Base-by-base conservation (phyloP, 2,329 filamentous ascomycete species). In the Penicillium freii region DNA sequence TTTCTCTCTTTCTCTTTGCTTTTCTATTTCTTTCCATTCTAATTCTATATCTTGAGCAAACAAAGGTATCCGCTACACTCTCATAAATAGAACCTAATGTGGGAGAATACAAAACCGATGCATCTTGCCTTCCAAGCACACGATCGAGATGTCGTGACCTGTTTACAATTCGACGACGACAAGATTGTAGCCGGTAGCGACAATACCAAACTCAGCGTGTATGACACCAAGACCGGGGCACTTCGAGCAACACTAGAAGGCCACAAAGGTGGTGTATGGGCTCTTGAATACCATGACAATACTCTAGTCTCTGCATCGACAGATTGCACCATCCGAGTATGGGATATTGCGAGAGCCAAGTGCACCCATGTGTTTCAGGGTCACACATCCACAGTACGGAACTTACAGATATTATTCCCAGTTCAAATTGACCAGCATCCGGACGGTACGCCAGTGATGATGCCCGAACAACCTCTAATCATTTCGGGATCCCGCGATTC, bases 171-270 rank as follows among this genome's bases (percentile, higher is more conserved):
- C 68, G 94, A 99, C 70, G 89, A 92, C 49, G 92, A 99, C 80
- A 97, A 97, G 77, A 97, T 99, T 65, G 84, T 99, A 65, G 97
- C 94, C 1, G 94, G 94, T 23, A 97, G 93, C 70, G 94, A 99
- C 71, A 94, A 97, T 71, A 96, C 92, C 6, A 87, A 97, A 60
- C 97, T 99, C 67, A 92, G 97, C 67, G 92, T 99, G 33, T 97
- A 97, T 73, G 92, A 97, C 70, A 97, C 93, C 15, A 94, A 94
- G 76, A 97, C 92, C 0, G 94, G 94, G 55, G 89, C 89, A 62
- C 78, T 96, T 34, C 85, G 89, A 45, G 91, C 87, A 69, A 90
- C 88, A 62, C 84, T 99, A 3, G 88, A 92, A 68, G 94, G 94
- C 2, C 94, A 99, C 66, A 93, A 97, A 73, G 94, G 94, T 33